Evolutionary conservation across 768 basidiomycete species (phyloP).

Genomic region (Xerocomus spinulosus): DNA sequence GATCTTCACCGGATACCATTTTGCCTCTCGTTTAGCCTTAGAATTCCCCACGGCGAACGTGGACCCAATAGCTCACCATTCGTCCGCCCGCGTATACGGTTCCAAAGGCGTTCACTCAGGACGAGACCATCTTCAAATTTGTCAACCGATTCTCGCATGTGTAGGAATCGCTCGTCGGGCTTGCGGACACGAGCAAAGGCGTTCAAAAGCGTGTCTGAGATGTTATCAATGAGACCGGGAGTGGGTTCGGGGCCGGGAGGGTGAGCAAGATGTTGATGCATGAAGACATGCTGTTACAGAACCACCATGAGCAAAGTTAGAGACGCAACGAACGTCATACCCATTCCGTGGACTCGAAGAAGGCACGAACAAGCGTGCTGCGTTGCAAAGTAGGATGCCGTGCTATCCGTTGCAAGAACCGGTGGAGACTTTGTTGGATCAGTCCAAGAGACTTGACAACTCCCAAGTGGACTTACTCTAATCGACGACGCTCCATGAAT

Average conservation of each 20-base stretch:
- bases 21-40: slow-evolving; percentile 86
- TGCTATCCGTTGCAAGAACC: slow-evolving; percentile 86
- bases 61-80: slow-evolving; percentile 61
- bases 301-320: slow-evolving; percentile 2
- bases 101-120: slow-evolving; percentile 77
- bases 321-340: slow-evolving; percentile 39
- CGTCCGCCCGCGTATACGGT: slow-evolving; percentile 70
- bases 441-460: background rate
- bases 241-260: slow-evolving; percentile 81
- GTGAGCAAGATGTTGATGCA: slow-evolving; percentile 94
- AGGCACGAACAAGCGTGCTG: slow-evolving; percentile 85
- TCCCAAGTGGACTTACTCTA: slow-evolving; percentile 58
- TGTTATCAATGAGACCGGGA: slow-evolving; percentile 83
- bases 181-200: slow-evolving; percentile 95
- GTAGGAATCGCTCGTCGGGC: slow-evolving; percentile 91
- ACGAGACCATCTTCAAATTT: slow-evolving; percentile 94
- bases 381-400: slow-evolving; percentile 93
- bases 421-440: slow-evolving; percentile 63
- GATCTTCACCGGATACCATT: slow-evolving; percentile 83
- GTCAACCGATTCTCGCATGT: slow-evolving; percentile 89
- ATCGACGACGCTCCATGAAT: slow-evolving; percentile 89
- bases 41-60: slow-evolving; percentile 41
- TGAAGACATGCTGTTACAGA: slow-evolving; percentile 75
- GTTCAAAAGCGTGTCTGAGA: slow-evolving; percentile 94
- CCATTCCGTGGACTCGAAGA: slow-evolving; percentile 99